Percentiles rank a stretch among this genome's conserved stretches.
phyloP scores from a whole-genome alignment of 192 early-diverging fungal genomes.

The Coemansia sp. region DNA sequence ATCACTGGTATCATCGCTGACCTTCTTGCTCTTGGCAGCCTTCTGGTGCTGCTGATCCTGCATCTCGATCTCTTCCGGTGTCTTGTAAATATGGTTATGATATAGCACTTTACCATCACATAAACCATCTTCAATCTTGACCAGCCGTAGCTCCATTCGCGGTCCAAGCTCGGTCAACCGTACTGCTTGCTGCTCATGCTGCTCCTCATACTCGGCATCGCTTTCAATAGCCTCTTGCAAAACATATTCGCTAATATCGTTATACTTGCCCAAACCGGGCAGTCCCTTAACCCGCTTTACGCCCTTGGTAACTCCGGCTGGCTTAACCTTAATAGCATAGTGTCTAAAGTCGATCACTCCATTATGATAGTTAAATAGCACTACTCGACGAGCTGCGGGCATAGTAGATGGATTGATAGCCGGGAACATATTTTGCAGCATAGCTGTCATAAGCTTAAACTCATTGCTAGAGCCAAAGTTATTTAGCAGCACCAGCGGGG shows the following conservation, averaged over 20 bases:
- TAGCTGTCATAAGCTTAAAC: slow-evolving; percentile 87
- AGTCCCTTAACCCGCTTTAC: slow-evolving; percentile 78
- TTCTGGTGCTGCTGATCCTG: slow-evolving; percentile 59
- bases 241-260: slow-evolving; percentile 93
- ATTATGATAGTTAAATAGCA: slow-evolving; percentile 86
- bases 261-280: slow-evolving; percentile 73
- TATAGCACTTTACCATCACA: slow-evolving; percentile 92
- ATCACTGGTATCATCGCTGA: slow-evolving; percentile 9
- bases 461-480: slow-evolving; percentile 46
- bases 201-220: slow-evolving; percentile 91
- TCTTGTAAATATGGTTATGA: slow-evolving; percentile 76
- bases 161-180: slow-evolving; percentile 88
- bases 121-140: slow-evolving; percentile 88
- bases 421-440: slow-evolving; percentile 97
- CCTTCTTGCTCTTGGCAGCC: slow-evolving; percentile 34
- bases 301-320: slow-evolving; percentile 85
- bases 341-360: slow-evolving; percentile 90
- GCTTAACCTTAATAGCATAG: slow-evolving; percentile 83
- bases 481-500: slow-evolving; percentile 70
- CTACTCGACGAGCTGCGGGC: slow-evolving; percentile 86
- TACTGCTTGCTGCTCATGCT: slow-evolving; percentile 80
- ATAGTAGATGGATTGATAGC: slow-evolving; percentile 94
- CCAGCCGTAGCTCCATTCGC: slow-evolving; percentile 76
- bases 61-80: slow-evolving; percentile 69
- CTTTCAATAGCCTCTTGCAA: slow-evolving; percentile 77